phyloP scores from a whole-genome alignment of 805 yeast species.

The Candida ulmi region DNA sequence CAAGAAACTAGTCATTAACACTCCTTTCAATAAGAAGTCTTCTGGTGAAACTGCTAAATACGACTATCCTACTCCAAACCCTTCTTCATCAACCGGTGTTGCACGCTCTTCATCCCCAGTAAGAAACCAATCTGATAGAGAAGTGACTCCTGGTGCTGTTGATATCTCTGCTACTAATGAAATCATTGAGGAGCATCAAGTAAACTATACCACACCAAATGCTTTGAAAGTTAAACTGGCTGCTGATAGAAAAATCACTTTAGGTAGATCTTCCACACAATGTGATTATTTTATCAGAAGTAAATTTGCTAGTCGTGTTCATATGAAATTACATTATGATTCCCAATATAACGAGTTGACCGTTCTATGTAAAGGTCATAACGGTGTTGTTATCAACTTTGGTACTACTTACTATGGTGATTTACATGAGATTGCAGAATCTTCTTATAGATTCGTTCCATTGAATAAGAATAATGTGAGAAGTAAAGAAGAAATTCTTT shows the following conservation, averaged over 20 bases:
- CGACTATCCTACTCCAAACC: slow-evolving; percentile 67
- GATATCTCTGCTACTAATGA: not conserved
- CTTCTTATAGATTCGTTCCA: slow-evolving; percentile 20
- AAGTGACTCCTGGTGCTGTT: slow-evolving; percentile 1
- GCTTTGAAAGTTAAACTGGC: slow-evolving; percentile 15
- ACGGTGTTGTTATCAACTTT: slow-evolving; percentile 66
- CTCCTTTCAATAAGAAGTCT: slow-evolving; percentile 15
- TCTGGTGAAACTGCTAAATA: slow-evolving; percentile 16
- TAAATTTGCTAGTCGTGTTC: slow-evolving; percentile 63
- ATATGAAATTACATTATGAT: slow-evolving; percentile 46
- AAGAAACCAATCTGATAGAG: slow-evolving; percentile 7
- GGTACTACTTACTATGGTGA: slow-evolving; percentile 42
- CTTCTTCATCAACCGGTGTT: slow-evolving; percentile 49
- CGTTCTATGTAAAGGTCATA: slow-evolving; percentile 73
- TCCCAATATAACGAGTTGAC: slow-evolving; percentile 35
- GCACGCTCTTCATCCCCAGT: slow-evolving; percentile 30
- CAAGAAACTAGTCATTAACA: slow-evolving; percentile 16
- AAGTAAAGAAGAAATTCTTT: slow-evolving; percentile 11
- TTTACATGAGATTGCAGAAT: slow-evolving; percentile 13
- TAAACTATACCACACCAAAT: slow-evolving; percentile 4
- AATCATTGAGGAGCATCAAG: not conserved
- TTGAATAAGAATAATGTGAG: slow-evolving; percentile 7
- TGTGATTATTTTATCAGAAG: slow-evolving; percentile 40
- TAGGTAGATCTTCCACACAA: slow-evolving; percentile 56
- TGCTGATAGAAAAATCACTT: slow-evolving; percentile 13